Conservation (phyloP, 2,329 filamentous ascomycete genomes). For the Berkeleyomyces rouxiae region DNA sequence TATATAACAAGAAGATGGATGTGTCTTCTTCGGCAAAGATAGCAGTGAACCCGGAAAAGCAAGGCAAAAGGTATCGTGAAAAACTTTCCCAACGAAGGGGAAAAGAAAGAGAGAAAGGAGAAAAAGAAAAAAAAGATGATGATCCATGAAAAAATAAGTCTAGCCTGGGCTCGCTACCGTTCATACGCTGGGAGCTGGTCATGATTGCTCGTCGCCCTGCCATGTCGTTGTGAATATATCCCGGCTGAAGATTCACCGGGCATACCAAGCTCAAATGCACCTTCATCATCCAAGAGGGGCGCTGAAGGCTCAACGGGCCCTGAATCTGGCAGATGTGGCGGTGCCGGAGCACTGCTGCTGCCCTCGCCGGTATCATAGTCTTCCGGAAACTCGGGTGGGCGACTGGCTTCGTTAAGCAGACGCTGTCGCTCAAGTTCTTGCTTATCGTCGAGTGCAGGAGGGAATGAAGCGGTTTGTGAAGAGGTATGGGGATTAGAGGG, state of each 20-base stretch:
- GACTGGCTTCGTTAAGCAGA: conserved; percentile 47
- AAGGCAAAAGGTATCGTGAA: background rate
- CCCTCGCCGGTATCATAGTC: conserved; percentile 28
- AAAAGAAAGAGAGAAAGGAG: background rate
- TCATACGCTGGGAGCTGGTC: conserved; percentile 27
- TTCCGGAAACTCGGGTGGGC: conserved; percentile 40
- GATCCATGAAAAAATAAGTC: background rate
- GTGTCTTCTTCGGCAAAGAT: no score
- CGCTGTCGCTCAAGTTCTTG: conserved; percentile 55
- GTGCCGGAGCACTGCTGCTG: conserved; percentile 11
- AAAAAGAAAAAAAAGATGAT: background rate
- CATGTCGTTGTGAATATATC: background rate
- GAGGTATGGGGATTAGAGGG: background rate
- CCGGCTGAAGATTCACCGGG: conserved; percentile 30
- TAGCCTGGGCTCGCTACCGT: conserved; percentile 17
- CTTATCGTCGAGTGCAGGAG: conserved; percentile 47
- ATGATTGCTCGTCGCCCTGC: conserved; percentile 10
- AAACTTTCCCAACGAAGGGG: background rate
- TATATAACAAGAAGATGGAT: no score
- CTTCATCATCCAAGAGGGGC: conserved; percentile 18
- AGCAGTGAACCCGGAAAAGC: background rate
- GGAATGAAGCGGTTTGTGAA: background rate
- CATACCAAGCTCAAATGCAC: conserved; percentile 20
- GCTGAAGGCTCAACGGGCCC: conserved; percentile 16
- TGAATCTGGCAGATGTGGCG: background rate